Evolutionary conservation across 768 basidiomycete genomes (phyloP).

Genomic region (Suillus sp.): DNA sequence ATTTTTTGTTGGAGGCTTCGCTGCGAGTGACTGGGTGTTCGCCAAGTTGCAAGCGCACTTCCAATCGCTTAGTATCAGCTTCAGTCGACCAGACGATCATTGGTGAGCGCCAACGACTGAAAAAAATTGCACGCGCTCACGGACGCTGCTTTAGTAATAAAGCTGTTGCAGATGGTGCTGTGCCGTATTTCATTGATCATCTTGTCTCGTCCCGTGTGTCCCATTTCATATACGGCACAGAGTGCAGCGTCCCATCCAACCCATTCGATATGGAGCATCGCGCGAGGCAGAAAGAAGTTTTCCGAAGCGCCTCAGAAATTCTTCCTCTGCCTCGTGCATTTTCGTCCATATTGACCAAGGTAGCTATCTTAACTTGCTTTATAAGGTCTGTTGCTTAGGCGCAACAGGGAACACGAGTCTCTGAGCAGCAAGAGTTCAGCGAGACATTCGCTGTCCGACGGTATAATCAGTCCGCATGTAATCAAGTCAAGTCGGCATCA

Average conservation of each 20-base stretch:
- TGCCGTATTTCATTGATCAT: slow-evolving; percentile 46
- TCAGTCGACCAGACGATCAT: slow-evolving; percentile 55
- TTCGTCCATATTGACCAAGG: slow-evolving; percentile 45
- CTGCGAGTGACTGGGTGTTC: slow-evolving; percentile 52
- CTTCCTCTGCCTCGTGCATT: slow-evolving; percentile 43
- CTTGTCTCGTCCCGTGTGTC: slow-evolving; percentile 51
- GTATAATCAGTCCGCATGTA: slow-evolving; percentile 25
- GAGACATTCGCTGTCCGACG: slow-evolving; percentile 37
- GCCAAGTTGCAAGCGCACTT: slow-evolving; percentile 42
- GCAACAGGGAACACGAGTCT: slow-evolving; percentile 45
- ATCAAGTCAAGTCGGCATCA: slow-evolving; percentile 27
- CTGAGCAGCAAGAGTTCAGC: slow-evolving; percentile 47
- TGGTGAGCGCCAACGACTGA: slow-evolving; percentile 41
- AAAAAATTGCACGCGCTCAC: slow-evolving; percentile 16
- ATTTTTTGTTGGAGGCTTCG: slow-evolving; percentile 58
- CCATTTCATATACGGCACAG: slow-evolving; percentile 49
- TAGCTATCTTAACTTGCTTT: slow-evolving; percentile 19
- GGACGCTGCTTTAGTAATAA: slow-evolving; percentile 36
- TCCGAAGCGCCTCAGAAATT: slow-evolving; percentile 40
- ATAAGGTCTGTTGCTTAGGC: background rate
- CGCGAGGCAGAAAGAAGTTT: slow-evolving; percentile 33
- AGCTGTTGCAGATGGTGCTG: slow-evolving; percentile 56
- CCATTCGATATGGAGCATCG: slow-evolving; percentile 42
- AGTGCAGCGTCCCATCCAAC: slow-evolving; percentile 40
- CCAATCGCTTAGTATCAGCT: slow-evolving; percentile 38